phyloP scores from a whole-genome alignment of 1,284 basidiomycete genomes.

The Porodaedalea pini region DNA sequence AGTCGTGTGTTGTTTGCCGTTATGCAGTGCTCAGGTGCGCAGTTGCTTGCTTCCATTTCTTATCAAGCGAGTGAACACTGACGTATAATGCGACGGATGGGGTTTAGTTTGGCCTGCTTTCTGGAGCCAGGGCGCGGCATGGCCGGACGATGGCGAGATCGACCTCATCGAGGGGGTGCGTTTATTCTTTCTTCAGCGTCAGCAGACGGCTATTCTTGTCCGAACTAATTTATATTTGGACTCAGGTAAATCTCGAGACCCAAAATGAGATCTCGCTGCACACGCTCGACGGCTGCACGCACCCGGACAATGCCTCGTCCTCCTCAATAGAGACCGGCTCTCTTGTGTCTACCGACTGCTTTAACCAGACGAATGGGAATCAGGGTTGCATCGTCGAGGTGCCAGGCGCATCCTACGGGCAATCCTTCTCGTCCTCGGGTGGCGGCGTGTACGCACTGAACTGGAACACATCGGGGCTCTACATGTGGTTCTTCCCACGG shows the following conservation, averaged over 20 bases:
- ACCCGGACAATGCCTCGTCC: conserved; percentile 20
- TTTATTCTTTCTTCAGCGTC: not conserved
- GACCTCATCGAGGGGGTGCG: conserved; percentile 38
- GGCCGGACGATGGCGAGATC: conserved; percentile 42
- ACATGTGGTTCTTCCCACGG: conserved; percentile 40
- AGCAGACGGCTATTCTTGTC: not conserved
- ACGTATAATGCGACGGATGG: not conserved
- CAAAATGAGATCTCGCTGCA: conserved; percentile 35
- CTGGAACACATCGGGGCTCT: conserved; percentile 40
- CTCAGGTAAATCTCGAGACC: conserved; percentile 26
- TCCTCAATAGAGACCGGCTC: conserved; percentile 16
- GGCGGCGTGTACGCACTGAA: conserved; percentile 44
- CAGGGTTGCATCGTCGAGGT: conserved; percentile 43
- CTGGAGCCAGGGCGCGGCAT: conserved; percentile 33
- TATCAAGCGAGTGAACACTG: not conserved
- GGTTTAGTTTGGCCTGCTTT: conserved; percentile 39
- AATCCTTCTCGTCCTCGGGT: conserved; percentile 35
- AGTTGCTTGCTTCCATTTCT: not conserved
- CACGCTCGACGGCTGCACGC: conserved; percentile 30
- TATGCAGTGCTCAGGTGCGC: conserved; percentile 13
- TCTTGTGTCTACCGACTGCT: conserved; percentile 27
- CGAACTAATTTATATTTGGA: not conserved
- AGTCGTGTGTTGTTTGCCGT: not conserved
- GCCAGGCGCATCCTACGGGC: conserved; percentile 34
- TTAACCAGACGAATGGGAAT: conserved; percentile 33